These are phyloP conservation scores for Cordyceps tenuipes DNA, from an alignment of 2,329 filamentous ascomycete genomes.

Conservation along the genomic window DNA sequence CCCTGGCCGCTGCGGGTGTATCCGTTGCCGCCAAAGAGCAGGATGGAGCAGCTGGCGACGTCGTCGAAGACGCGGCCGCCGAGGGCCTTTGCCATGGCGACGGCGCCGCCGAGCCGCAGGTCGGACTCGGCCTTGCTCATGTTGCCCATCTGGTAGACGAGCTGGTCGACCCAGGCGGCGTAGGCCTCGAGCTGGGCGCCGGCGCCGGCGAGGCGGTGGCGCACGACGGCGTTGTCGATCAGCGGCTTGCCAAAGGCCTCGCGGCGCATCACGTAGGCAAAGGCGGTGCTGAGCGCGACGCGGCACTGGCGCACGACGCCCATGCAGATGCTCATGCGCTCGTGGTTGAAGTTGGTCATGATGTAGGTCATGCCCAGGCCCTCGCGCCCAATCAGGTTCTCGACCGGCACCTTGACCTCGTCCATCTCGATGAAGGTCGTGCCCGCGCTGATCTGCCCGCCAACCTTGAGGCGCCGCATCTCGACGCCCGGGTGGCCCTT, in stretches of 20 bases:
- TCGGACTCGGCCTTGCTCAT: slow-evolving; percentile 52
- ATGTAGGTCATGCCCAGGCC: slow-evolving; percentile 40
- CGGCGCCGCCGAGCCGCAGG: slow-evolving; percentile 59
- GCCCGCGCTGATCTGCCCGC: slow-evolving; percentile 56
- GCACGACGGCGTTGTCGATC: slow-evolving; percentile 65
- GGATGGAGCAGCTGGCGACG: slow-evolving; percentile 58
- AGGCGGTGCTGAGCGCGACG: slow-evolving; percentile 25
- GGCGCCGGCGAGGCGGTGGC: slow-evolving; percentile 59
- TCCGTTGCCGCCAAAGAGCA: slow-evolving; percentile 68
- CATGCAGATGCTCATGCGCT: slow-evolving; percentile 28
- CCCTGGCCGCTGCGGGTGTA: slow-evolving; percentile 63
- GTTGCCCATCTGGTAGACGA: slow-evolving; percentile 57
- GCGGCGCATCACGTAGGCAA: slow-evolving; percentile 28
- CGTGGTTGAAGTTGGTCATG: slow-evolving; percentile 42
- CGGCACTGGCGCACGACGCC: slow-evolving; percentile 15
- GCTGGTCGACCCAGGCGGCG: slow-evolving; percentile 64
- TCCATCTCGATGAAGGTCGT: slow-evolving; percentile 47
- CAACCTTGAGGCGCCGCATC: slow-evolving; percentile 46
- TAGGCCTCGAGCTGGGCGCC: slow-evolving; percentile 60
- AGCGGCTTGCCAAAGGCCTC: slow-evolving; percentile 39
- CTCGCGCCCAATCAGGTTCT: slow-evolving; percentile 44
- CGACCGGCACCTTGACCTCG: slow-evolving; percentile 41
- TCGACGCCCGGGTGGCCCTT: slow-evolving; percentile 13
- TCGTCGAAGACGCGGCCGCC: slow-evolving; percentile 63
- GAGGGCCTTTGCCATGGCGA: slow-evolving; percentile 64